Evolutionary conservation across 805 yeast genomes (phyloP).

Genomic region (Candida qinlingensis): DNA sequence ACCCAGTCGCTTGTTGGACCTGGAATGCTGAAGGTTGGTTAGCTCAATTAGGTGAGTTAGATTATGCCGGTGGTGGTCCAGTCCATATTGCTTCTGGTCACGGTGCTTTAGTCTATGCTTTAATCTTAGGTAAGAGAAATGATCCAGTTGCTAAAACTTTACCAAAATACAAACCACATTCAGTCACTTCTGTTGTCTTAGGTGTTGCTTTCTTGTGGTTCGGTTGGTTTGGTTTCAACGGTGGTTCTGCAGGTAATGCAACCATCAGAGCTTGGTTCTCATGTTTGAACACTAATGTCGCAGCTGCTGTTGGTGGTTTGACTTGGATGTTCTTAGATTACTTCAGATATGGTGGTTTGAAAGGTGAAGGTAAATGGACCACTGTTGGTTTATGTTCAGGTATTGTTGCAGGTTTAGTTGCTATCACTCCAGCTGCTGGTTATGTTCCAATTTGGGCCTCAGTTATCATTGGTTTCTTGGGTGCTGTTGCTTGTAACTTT

Average conservation of each 20-base stretch:
- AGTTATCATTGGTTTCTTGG: slow-evolving; percentile 74
- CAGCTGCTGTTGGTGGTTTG: slow-evolving; percentile 90
- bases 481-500: slow-evolving; percentile 74
- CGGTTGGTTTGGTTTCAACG: slow-evolving; percentile 99
- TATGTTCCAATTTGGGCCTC: slow-evolving; percentile 90
- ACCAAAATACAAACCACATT: slow-evolving; percentile 92
- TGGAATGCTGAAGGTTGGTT: slow-evolving; percentile 97
- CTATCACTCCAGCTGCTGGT: slow-evolving; percentile 96
- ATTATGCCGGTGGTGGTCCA: slow-evolving; percentile 98
- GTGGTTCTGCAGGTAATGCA: slow-evolving; percentile 95
- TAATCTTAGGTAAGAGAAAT: slow-evolving; percentile 86
- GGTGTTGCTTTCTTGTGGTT: slow-evolving; percentile 96
- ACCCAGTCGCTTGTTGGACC: slow-evolving; percentile 96
- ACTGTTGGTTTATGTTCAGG: slow-evolving; percentile 94
- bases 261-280: slow-evolving; percentile 94
- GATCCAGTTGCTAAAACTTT: slow-evolving; percentile 70
- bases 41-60: slow-evolving; percentile 73
- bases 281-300: slow-evolving; percentile 84
- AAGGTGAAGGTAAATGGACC: slow-evolving; percentile 64
- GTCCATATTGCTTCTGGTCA: slow-evolving; percentile 94
- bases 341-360: slow-evolving; percentile 51
- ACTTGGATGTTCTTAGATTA: slow-evolving; percentile 93
- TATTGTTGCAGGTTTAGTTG: slow-evolving; percentile 88
- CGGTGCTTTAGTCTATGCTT: slow-evolving; percentile 91
- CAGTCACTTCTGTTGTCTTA: slow-evolving; percentile 81